These are phyloP conservation scores for Wickerhamiella spandovensis DNA, from an alignment of 805 yeast genomes.

Conservation along the genomic window DNA sequence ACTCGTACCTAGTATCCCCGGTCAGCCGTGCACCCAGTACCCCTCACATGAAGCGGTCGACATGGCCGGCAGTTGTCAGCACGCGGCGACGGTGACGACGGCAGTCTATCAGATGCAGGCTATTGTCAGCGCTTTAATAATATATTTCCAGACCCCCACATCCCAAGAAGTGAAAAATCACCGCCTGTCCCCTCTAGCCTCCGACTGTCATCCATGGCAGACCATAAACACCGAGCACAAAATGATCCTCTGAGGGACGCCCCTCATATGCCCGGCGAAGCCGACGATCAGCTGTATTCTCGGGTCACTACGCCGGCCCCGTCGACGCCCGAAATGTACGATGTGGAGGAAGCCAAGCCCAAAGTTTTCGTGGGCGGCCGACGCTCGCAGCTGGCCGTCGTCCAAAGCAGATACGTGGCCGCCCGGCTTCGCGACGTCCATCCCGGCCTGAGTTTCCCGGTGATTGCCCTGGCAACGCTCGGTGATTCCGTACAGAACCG, in stretches of 20 bases:
- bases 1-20: too few relatives aligned
- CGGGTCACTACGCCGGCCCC: slow-evolving; percentile 11
- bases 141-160: neutral
- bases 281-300: neutral
- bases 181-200: neutral
- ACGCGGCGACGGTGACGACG: neutral
- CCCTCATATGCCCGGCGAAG: neutral
- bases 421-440: slow-evolving; percentile 41
- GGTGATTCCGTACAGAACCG: slow-evolving; percentile 80
- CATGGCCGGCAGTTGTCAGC: neutral
- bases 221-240: neutral
- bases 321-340: slow-evolving; percentile 21
- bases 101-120: neutral
- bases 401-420: slow-evolving; percentile 68
- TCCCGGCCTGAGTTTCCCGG: slow-evolving; percentile 58
- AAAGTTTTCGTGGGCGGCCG: slow-evolving; percentile 60
- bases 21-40: too few relatives aligned
- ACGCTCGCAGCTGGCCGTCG: slow-evolving; percentile 73
- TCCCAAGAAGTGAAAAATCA: neutral
- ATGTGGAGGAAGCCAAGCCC: slow-evolving; percentile 15
- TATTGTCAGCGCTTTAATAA: neutral
- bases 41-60: too few relatives aligned
- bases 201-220: neutral
- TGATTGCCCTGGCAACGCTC: slow-evolving; percentile 67
- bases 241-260: neutral